Conservation (phyloP, 371 early-diverging fungal species). For the Syncephalastrum racemosum region DNA sequence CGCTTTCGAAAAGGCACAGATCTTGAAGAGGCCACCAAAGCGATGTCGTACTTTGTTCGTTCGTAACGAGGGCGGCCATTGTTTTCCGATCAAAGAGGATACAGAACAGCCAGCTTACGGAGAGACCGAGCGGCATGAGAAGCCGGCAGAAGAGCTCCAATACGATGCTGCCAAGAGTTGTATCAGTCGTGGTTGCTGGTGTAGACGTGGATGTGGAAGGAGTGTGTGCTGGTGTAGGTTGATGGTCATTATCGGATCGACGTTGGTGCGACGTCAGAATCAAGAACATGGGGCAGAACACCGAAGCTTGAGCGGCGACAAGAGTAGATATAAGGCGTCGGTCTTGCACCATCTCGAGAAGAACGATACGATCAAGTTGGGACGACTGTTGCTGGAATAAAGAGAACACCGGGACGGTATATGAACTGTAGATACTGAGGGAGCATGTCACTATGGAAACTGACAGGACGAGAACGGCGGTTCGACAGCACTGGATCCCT, state of each 20-base stretch:
- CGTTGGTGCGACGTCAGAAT: constrained; percentile 5
- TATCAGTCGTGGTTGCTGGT: neutral
- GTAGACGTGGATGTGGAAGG: too few relatives aligned
- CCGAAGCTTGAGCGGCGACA: constrained; percentile 46
- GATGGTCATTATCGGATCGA: neutral
- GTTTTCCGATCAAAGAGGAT: constrained; percentile 40
- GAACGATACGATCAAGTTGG: neutral
- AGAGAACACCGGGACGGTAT: constrained; percentile 20
- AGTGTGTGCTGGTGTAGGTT: neutral
- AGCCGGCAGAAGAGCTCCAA: constrained; percentile 31
- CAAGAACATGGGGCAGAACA: constrained; percentile 39
- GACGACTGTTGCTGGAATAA: constrained; percentile 6
- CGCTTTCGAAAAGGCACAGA: constrained; percentile 12
- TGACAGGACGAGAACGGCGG: constrained; percentile 24
- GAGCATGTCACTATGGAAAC: constrained; percentile 28
- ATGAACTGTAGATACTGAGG: constrained; percentile 26
- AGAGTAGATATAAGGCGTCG: constrained; percentile 44
- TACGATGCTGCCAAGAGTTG: neutral
- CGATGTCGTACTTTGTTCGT: constrained; percentile 4
- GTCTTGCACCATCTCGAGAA: constrained; percentile 36
- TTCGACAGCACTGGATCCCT: constrained; percentile 20
- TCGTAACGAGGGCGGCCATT: constrained; percentile 5
- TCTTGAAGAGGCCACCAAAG: constrained; percentile 7
- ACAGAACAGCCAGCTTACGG: constrained; percentile 43
- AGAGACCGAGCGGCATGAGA: constrained; percentile 41